Evolutionary conservation across 1,139 yeast genomes (phyloP), one percentile per base, ranked within the genome.

Genomic region (Protomyces inouyei): DNA sequence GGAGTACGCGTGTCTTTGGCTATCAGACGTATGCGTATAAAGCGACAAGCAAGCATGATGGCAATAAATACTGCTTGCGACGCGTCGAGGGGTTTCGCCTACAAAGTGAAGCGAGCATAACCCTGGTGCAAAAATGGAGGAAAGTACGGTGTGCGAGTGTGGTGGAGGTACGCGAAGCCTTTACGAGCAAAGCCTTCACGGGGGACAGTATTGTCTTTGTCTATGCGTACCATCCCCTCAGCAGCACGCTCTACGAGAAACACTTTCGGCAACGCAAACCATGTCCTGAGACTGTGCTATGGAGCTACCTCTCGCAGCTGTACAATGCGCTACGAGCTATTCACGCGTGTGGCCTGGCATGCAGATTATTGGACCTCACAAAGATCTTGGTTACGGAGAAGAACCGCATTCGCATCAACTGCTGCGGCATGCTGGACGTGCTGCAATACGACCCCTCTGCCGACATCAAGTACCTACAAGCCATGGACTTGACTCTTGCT

Each of bases 131-230:
- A 66, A 78, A 74, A 61, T 86, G 90, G 90, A 76, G 75, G 57
- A 74, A 75, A 52, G 72, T 83, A 10, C 75, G 79, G 36, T 77
- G 78, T 68, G 82, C 92, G 14, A 85, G 86, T 70, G 77, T 90
- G 18, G 89, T 88, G 1, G 80, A 81, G 51, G 76, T 91, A 8
- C 81, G 83, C 61, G 97, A 92, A 73, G 91, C 95, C 10, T 93
- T 93, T 73, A 87, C 97, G 0, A 86, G 95, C 10, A 83, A 90
- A 68, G 88, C 92, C 4, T 93, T 95, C 77, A 92, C 91, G 51
- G 93, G 88, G 69, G 80, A 82, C 67, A 85, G 70, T 9, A 64
- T 68, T 35, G 67, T 68, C 28, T 68, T 68, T 61, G 70, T 68
- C n/a, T 69, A 68, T 61, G 67, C 67, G 21, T 66, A 55, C 38